Percentiles rank a stretch among this genome's conserved stretches.
Evolutionary conservation across 2,329 filamentous ascomycete species (phyloP).

Genomic region (Coniochaeta hoffmannii): DNA sequence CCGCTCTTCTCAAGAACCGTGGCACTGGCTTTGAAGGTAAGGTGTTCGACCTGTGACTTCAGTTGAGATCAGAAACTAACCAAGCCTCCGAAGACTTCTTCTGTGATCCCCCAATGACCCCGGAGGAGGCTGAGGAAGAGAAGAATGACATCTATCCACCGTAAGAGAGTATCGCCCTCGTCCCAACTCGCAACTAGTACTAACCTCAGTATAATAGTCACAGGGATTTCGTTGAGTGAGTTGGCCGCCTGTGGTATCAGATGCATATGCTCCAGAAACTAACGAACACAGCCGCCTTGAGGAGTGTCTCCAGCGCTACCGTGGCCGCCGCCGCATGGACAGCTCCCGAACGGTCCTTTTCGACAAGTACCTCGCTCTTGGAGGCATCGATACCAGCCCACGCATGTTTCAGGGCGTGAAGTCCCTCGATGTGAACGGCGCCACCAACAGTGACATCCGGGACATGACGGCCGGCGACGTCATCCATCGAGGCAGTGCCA

Average conservation of each 20-base stretch:
- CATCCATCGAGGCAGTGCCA: constrained; percentile 32
- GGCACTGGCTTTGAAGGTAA: constrained; percentile 64
- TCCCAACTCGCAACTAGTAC: constrained; percentile 9
- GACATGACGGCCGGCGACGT: constrained; percentile 56
- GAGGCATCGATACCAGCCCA: constrained; percentile 60
- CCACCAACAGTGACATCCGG: constrained; percentile 58
- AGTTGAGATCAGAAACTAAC: background rate
- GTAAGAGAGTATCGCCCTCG: too few species aligned
- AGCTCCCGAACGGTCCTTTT: constrained; percentile 57
- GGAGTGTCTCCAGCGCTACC: constrained; percentile 75
- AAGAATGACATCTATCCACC: constrained; percentile 55
- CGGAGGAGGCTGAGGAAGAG: constrained; percentile 60
- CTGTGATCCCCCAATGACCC: constrained; percentile 71
- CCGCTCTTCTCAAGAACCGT: constrained; percentile 32
- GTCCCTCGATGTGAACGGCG: constrained; percentile 40
- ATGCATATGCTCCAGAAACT: constrained; percentile 4
- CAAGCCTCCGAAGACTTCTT: constrained; percentile 50
- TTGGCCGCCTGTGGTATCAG: constrained; percentile 22
- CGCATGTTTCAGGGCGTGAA: constrained; percentile 55
- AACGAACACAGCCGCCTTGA: constrained; percentile 61
- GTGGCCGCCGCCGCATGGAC: constrained; percentile 67
- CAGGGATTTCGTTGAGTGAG: constrained; percentile 55
- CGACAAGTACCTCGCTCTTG: constrained; percentile 72
- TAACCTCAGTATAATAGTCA: constrained; percentile 29
- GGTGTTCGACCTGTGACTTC: constrained; percentile 11